A percentile compares a stretch with the other conserved stretches of the same genome.
Evolutionary conservation across 179 eudicot genomes (phyloP).

Genomic region (Corrigiola litoralis): DNA sequence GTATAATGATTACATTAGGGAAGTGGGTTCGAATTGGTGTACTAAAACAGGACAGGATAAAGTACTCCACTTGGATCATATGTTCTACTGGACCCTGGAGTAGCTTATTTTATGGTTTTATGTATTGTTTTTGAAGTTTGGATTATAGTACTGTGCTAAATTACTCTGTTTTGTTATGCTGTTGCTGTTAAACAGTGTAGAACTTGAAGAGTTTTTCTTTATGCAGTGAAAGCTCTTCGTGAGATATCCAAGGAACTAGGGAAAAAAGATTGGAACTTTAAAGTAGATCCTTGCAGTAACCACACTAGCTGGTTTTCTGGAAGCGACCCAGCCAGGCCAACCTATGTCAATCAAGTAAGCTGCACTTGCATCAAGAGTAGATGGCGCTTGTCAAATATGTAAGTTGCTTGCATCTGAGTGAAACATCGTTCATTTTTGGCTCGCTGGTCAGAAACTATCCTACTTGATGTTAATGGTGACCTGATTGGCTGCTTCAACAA

Average conservation of each 20-base stretch:
- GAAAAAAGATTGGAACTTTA: slow-evolving; percentile 52
- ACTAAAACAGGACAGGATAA: no score
- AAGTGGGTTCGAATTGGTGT: no score
- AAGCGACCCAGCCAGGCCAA: background rate
- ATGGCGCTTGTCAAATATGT: slow-evolving; percentile 45
- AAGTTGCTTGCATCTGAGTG: slow-evolving; percentile 11
- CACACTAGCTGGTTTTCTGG: slow-evolving; percentile 35
- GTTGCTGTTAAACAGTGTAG: no score
- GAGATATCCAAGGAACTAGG: slow-evolving; percentile 53
- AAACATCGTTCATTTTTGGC: background rate
- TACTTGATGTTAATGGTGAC: background rate
- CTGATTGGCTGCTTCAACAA: no score
- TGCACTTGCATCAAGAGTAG: slow-evolving; percentile 37
- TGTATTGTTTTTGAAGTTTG: no score
- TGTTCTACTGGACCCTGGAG: no score
- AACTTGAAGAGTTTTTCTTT: background rate
- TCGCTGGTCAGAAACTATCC: background rate
- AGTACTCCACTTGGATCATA: no score
- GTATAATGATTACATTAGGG: no score
- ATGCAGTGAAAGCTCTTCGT: slow-evolving; percentile 45
- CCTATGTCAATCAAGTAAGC: slow-evolving; percentile 35
- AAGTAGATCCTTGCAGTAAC: slow-evolving; percentile 42
- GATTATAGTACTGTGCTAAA: no score
- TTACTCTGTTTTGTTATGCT: no score
- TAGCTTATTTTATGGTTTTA: no score